These are phyloP conservation scores for Phytophthora litchii DNA, from an alignment of 352 stramenopile genomes.

Conservation along the genomic window DNA sequence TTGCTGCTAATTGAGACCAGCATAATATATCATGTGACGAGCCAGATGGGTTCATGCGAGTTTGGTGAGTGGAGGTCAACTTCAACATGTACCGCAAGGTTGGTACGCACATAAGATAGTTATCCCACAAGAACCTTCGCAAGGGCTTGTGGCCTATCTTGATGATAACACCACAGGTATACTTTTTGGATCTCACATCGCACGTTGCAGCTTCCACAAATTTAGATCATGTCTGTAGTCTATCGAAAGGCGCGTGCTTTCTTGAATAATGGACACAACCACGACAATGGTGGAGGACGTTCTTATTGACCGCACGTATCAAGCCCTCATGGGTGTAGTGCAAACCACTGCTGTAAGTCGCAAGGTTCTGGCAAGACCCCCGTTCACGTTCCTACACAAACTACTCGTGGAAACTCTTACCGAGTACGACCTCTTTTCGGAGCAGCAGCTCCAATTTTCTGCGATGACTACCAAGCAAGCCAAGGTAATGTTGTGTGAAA, in stretches of 20 bases:
- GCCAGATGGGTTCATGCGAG: conserved; percentile 4
- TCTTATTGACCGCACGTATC: conserved; percentile 70
- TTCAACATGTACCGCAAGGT: conserved; percentile 27
- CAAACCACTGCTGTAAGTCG: conserved; percentile 72
- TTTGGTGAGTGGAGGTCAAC: conserved; percentile 34
- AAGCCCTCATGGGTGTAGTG: conserved; percentile 63
- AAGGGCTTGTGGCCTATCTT: neutral
- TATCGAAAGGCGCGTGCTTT: neutral
- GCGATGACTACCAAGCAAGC: conserved; percentile 70
- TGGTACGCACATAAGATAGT: neutral
- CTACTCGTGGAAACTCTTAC: conserved; percentile 72
- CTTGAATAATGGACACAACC: neutral
- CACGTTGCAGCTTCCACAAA: conserved; percentile 2
- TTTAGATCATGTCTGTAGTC: conserved; percentile 1
- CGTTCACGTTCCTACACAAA: conserved; percentile 88
- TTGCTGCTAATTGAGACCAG: neutral
- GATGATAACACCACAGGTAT: neutral
- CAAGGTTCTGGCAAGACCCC: conserved; percentile 70
- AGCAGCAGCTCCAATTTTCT: conserved; percentile 68
- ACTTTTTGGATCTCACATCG: neutral
- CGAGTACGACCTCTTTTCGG: conserved; percentile 66
- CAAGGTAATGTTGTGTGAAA: conserved; percentile 41
- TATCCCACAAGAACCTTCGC: neutral
- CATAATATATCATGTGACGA: neutral
- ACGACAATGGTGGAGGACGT: conserved; percentile 25